Percentiles rank a stretch among this genome's conserved stretches.
Evolutionary conservation across 352 stramenopile genomes (phyloP).

Genomic region (Phytophthora palmivora): DNA sequence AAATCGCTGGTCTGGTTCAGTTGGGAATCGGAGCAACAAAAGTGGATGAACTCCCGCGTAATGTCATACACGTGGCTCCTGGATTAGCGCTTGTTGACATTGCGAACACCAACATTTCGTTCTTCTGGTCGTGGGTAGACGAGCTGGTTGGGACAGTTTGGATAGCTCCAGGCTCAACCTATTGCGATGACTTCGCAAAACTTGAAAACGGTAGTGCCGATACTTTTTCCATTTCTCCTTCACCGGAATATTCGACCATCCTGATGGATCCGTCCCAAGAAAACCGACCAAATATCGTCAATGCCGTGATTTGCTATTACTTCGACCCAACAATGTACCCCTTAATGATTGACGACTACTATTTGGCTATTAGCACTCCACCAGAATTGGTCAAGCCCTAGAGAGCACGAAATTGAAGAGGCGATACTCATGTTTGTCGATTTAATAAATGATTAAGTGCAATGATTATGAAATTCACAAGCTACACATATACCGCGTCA

Average conservation of each 20-base stretch:
- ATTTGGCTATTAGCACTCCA: conserved; percentile 14
- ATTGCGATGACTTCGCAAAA: conserved; percentile 20
- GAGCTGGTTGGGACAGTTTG: not conserved
- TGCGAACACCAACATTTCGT: conserved; percentile 6
- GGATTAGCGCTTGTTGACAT: not conserved
- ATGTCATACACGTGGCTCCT: conserved; percentile 7
- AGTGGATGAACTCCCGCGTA: conserved; percentile 18
- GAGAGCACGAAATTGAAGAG: too few species aligned
- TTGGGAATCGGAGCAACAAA: conserved; percentile 14
- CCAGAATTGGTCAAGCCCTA: not conserved
- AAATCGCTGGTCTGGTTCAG: not conserved
- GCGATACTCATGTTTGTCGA: too few species aligned
- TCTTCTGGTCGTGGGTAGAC: conserved; percentile 19
- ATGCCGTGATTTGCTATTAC: not conserved
- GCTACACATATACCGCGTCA: too few species aligned
- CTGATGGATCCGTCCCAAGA: conserved; percentile 17
- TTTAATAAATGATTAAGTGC: too few species aligned
- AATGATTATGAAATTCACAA: too few species aligned
- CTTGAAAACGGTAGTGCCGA: conserved; percentile 3
- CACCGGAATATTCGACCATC: conserved; percentile 9
- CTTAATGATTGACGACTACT: conserved; percentile 6
- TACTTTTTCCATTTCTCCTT: conserved; percentile 5
- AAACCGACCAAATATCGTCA: conserved; percentile 9
- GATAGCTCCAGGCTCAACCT: conserved; percentile 4
- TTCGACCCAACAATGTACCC: not conserved